phyloP scores from a whole-genome alignment of 169 alveolate species.

The Plasmodium knowlesi region DNA sequence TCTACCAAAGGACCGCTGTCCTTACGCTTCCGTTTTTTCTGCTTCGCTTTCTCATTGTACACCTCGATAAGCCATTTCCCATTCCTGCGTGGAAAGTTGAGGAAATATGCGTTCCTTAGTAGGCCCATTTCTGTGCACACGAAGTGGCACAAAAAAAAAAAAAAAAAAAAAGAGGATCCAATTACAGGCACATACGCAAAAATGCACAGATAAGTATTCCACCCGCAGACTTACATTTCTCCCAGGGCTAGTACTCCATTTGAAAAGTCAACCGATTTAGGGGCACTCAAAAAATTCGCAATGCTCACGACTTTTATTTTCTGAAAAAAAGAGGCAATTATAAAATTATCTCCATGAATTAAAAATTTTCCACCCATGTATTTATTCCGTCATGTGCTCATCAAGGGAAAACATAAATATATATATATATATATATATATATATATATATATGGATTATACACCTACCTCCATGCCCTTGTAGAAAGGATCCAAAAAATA shows the following conservation, averaged over 20 bases:
- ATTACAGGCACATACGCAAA: neutral
- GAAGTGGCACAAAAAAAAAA: neutral
- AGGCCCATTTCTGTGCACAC: neutral
- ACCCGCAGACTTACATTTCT: conserved; percentile 17
- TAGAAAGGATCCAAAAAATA: conserved; percentile 51
- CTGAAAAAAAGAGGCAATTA: neutral
- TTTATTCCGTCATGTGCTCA: neutral
- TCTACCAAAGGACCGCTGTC: neutral
- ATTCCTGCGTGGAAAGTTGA: neutral
- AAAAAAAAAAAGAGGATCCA: too few species aligned
- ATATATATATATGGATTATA: neutral
- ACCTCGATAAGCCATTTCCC: conserved; percentile 41
- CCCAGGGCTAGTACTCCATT: conserved; percentile 28
- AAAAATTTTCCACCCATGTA: neutral
- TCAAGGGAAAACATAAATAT: neutral
- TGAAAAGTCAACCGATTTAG: conserved; percentile 19
- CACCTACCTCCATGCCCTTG: conserved; percentile 22
- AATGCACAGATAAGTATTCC: neutral
- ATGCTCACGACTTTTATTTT: conserved; percentile 40
- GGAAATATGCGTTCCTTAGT: neutral
- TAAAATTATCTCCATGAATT: neutral
- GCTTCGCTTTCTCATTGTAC: conserved; percentile 20
- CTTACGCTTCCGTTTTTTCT: neutral
- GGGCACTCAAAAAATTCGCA: neutral
- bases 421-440: too few species aligned